These are phyloP conservation scores for Chaetomium tenue DNA, from an alignment of 495 filamentous ascomycete genomes.

Conservation along the genomic window DNA sequence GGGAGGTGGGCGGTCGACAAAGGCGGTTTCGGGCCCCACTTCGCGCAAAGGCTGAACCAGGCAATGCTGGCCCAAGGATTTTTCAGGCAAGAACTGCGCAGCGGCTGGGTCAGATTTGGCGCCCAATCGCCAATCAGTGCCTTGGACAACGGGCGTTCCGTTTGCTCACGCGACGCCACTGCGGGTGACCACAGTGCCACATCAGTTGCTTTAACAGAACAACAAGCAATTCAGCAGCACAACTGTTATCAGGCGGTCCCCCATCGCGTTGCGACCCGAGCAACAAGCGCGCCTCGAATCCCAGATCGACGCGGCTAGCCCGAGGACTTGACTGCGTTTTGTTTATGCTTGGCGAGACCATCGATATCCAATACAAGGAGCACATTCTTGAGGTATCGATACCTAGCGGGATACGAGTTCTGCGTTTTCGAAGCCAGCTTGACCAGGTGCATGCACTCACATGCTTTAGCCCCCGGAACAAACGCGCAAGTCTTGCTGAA, in stretches of 20 bases:
- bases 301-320: neutral
- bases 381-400: neutral
- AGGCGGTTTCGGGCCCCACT: slow-evolving; percentile 28
- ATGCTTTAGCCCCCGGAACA: no score
- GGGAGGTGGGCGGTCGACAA: slow-evolving; percentile 31
- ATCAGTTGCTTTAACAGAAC: slow-evolving; percentile 16
- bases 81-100: slow-evolving; percentile 29
- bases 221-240: neutral
- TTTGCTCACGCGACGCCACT: slow-evolving; percentile 18
- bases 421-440: no score
- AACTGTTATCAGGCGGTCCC: slow-evolving; percentile 11
- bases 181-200: neutral
- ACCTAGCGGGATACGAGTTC: no score
- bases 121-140: slow-evolving; percentile 28
- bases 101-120: slow-evolving; percentile 21
- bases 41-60: slow-evolving; percentile 21
- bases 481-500: no score
- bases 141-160: neutral
- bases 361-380: neutral
- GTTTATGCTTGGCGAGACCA: neutral
- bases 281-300: neutral
- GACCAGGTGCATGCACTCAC: no score
- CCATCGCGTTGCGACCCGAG: neutral
- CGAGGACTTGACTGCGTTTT: neutral
- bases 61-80: slow-evolving; percentile 25